phyloP scores from a whole-genome alignment of 805 yeast genomes.

The Yarrowia keelungensis region DNA sequence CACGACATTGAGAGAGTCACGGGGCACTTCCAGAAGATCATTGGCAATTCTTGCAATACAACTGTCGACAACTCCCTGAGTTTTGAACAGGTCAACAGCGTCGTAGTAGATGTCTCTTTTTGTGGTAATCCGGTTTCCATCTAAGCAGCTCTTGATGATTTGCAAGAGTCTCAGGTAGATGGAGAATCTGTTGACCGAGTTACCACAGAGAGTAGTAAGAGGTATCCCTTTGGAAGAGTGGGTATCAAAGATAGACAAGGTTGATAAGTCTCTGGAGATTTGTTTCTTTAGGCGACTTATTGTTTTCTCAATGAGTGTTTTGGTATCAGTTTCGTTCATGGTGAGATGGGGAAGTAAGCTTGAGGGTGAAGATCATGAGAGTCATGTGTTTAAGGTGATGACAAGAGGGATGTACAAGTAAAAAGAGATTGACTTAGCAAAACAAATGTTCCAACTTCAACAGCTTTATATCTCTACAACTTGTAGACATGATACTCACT shows the following conservation, averaged over 20 bases:
- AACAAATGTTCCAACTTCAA: too few relatives aligned
- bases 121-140: background rate
- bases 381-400: too few relatives aligned
- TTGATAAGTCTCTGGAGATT: background rate
- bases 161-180: constrained; percentile 23
- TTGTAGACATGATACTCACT: too few relatives aligned
- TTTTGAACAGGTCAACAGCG: constrained; percentile 59
- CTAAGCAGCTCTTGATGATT: constrained; percentile 16
- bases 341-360: too few relatives aligned
- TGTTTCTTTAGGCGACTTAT: background rate
- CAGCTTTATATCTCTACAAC: too few relatives aligned
- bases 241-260: constrained; percentile 8
- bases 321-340: background rate
- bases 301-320: background rate
- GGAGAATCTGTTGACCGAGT: constrained; percentile 20
- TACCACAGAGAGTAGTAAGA: background rate
- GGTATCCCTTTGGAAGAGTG: constrained; percentile 10
- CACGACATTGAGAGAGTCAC: constrained; percentile 54
- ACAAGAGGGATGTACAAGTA: too few relatives aligned
- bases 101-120: constrained; percentile 64
- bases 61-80: constrained; percentile 55
- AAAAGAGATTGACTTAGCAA: too few relatives aligned
- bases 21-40: constrained; percentile 51
- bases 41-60: constrained; percentile 53
- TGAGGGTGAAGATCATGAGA: too few relatives aligned